phyloP scores from a whole-genome alignment of 192 early-diverging fungal genomes.

The Backusella tarrabulga region DNA sequence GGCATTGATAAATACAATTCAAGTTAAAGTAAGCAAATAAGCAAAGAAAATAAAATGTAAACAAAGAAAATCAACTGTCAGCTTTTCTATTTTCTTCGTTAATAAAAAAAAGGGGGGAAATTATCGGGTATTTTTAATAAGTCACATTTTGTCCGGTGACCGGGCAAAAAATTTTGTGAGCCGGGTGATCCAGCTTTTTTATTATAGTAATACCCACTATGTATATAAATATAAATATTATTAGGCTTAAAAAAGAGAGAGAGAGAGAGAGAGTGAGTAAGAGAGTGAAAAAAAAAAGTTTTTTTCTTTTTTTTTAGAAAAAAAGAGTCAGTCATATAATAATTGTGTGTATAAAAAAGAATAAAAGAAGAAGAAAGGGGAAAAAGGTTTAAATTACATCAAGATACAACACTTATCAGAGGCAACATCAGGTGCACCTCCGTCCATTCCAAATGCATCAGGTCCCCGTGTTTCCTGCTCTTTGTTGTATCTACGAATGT shows the following conservation, averaged over 20 bases:
- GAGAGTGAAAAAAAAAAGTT: neutral
- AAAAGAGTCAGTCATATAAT: neutral
- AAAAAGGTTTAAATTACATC: slow-evolving; percentile 19
- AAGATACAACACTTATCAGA: slow-evolving; percentile 28
- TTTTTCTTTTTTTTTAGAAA: neutral
- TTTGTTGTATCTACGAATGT: slow-evolving; percentile 79
- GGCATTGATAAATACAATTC: too few relatives aligned
- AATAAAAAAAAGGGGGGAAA: too few relatives aligned
- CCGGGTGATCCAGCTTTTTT: too few relatives aligned
- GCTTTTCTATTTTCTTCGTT: too few relatives aligned
- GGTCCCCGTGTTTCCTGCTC: slow-evolving; percentile 46
- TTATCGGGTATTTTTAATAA: too few relatives aligned
- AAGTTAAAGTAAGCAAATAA: too few relatives aligned
- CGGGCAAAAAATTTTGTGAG: too few relatives aligned
- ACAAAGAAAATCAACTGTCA: too few relatives aligned
- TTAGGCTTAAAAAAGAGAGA: neutral
- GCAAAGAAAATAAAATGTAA: too few relatives aligned
- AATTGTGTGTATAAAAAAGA: neutral
- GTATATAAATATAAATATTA: neutral
- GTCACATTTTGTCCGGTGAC: too few relatives aligned
- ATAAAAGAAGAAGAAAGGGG: neutral
- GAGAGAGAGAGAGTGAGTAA: neutral
- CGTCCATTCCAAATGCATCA: slow-evolving; percentile 27
- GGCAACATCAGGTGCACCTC: slow-evolving; percentile 23
- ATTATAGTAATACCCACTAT: too few relatives aligned